Base-by-base conservation (phyloP, 208 protist species). In the Wallacemonas collosoma region DNA sequence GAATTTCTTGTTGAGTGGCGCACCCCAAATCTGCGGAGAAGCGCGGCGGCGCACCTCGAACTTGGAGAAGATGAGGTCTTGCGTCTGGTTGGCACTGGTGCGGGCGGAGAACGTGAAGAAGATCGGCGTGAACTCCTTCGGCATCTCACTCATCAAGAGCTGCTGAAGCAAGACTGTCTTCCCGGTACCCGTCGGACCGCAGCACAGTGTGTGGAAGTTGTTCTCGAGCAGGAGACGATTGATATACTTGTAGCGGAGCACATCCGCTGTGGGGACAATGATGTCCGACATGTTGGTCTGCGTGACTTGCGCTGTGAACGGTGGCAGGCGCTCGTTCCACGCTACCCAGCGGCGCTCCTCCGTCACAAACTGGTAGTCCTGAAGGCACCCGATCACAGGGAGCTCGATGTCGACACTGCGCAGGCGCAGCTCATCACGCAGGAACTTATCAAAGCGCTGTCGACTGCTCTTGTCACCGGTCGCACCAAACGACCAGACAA, bases 401-500 rank as follows among this genome's bases (percentile, higher is more conserved):
- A 98, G 87, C 58, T 88, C 80, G 58, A 93, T 83, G 63, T 72
- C 79, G 8, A 96, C 76, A 72, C 86, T 81, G 44, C 78, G 79
- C 69, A 90, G 75, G 11, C 66, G 71, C 53, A 98, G 77, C 69
- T 94, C 79, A 26, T 91, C 77, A 44, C 98, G 88, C 40, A 99
- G 71, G 45, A 92, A 99, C 54, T 79, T 80, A 82, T 99, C 97
- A 81, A 99, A 99, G 6, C 77, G 77, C 51, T 86, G 75, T 8
- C 97, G 89, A 51, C 97, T 97, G 9, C 79, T 72, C 43, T 81
- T 81, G 76, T 99, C 95, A 45, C 91, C 92, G 3, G 98, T 98
- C 12, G 86, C 97, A n/a, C 99, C 98, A 64, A 99, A 93, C 48
- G 94, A 98, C 98, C 99, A 99, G 8, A 99, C 88, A 48, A 99